Evolutionary conservation across 345 rosid species (phyloP), one percentile per base, ranked within the genome.

Genomic region (Salix arbutifolia): DNA sequence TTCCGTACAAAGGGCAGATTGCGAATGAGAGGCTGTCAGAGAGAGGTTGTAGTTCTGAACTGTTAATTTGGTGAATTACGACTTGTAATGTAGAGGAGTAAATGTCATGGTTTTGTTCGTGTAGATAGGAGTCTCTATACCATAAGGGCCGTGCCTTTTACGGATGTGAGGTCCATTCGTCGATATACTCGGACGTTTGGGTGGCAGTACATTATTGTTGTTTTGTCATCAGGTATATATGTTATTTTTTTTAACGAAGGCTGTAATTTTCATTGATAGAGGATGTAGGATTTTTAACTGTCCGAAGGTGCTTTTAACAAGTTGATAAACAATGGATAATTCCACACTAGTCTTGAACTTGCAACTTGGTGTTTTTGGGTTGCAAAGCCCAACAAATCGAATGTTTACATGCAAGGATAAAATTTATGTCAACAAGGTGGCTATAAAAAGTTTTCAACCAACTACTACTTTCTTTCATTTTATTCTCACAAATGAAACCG

Each of bases 141-240:
- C 21, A 92, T 96, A 80, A 89, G 86, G 62, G 92, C 90, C 23
- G 86, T 91, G 79, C 91, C 97, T 10, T 89, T 94, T 81, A 70
- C 89, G 1, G 98, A 96, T 5, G 92, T 96, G 72, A 85, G 94
- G 81, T 92, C 97, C 31, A 92, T 96, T 74, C 87, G 91, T 37
- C 84, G 97, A 67, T 97, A 94, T 73, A 89, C 94, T 74, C 99
- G 98, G 10, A 82, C 98, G 71, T 72, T 96, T n/a, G 99, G 97
- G 67, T 96, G 99, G 97, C 99, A 94, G 83, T 94, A 90, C 85
- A 86, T 94, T 23, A 96, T 96, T 61, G 85, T 92, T 70, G 97
- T 96, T 70, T 76, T 92, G 82, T 89, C 98, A 74, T 88, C 99
- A 83, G 99, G 99, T 96, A 75, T 21, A 9, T 23, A 26, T 69